A percentile compares a stretch with the other conserved stretches of the same genome.
Conservation (phyloP, 192 early-diverging fungal genomes). For the Chytriomyces sp. region DNA sequence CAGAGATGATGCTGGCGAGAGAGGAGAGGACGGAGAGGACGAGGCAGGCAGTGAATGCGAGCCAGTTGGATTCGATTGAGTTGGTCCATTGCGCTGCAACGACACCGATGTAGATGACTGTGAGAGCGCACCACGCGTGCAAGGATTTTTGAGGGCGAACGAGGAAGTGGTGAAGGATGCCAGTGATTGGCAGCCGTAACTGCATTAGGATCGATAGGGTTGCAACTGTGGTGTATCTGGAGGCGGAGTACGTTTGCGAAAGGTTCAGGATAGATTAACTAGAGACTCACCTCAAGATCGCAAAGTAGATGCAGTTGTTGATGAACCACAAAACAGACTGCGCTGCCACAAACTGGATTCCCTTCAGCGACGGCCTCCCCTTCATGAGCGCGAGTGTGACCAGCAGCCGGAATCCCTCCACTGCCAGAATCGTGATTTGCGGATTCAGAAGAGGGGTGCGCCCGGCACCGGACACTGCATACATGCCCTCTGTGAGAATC, state of each 20-base stretch:
- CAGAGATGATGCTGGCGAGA: conserved; percentile 9
- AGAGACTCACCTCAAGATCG: not conserved
- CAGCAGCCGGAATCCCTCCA: not conserved
- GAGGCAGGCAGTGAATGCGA: not conserved
- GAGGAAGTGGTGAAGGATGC: conserved; percentile 19
- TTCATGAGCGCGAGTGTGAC: not conserved
- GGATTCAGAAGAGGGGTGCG: not conserved
- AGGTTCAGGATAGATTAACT: not conserved
- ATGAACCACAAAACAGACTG: conserved; percentile 9
- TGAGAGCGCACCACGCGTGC: conserved; percentile 1
- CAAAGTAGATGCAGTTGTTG: conserved; percentile 15
- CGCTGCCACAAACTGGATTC: not conserved
- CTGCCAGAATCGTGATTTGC: not conserved
- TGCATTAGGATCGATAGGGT: conserved; percentile 6
- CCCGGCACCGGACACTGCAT: not conserved
- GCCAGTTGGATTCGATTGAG: not conserved
- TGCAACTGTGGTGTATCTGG: conserved; percentile 10
- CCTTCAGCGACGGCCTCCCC: not conserved
- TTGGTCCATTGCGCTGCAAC: not conserved
- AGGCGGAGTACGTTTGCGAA: not conserved
- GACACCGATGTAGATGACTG: conserved; percentile 15
- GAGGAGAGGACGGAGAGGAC: conserved; percentile 8
- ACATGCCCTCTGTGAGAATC: conserved; percentile 5
- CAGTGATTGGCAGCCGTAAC: conserved; percentile 16
- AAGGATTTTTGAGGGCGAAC: conserved; percentile 3